A percentile compares a stretch with the other conserved stretches of the same genome.
phyloP scores from a whole-genome alignment of 2,329 filamentous ascomycete species.

The Aspergillus sp. region DNA sequence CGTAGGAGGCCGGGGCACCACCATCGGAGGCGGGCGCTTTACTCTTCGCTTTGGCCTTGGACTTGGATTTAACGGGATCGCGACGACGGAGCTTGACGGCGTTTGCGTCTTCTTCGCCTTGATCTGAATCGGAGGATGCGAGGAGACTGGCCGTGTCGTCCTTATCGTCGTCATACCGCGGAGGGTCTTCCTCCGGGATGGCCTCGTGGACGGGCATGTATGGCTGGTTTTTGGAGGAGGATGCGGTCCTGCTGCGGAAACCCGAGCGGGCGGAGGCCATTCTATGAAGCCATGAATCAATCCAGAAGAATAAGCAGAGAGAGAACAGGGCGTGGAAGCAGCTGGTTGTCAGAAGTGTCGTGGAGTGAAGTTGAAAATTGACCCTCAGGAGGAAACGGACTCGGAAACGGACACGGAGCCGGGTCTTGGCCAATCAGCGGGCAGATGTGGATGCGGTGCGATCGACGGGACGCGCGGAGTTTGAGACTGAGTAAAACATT shows the following conservation, averaged over 20 bases:
- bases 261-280: slow-evolving; percentile 1
- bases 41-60: slow-evolving; percentile 11
- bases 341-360: neutral
- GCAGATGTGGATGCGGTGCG: neutral
- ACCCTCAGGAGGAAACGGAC: neutral
- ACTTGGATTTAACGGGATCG: neutral
- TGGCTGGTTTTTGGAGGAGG: slow-evolving; percentile 1
- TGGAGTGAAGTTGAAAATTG: neutral
- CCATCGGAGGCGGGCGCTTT: neutral
- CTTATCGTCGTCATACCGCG: slow-evolving; percentile 4
- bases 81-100: neutral
- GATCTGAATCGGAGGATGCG: neutral
- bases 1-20: slow-evolving; percentile 6
- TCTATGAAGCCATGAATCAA: neutral
- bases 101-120: neutral
- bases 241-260: neutral
- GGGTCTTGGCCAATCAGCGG: neutral
- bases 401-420: neutral
- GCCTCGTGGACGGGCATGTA: slow-evolving; percentile 12
- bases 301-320: too few species aligned
- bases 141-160: slow-evolving; percentile 3
- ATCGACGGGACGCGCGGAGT: neutral
- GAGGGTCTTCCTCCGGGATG: slow-evolving; percentile 13
- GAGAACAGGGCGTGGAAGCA: neutral
- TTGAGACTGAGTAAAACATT: neutral